Percentiles rank a stretch among this genome's conserved stretches.
Conservation (phyloP, 2,329 filamentous ascomycete species). For the Penicillium sp. region DNA sequence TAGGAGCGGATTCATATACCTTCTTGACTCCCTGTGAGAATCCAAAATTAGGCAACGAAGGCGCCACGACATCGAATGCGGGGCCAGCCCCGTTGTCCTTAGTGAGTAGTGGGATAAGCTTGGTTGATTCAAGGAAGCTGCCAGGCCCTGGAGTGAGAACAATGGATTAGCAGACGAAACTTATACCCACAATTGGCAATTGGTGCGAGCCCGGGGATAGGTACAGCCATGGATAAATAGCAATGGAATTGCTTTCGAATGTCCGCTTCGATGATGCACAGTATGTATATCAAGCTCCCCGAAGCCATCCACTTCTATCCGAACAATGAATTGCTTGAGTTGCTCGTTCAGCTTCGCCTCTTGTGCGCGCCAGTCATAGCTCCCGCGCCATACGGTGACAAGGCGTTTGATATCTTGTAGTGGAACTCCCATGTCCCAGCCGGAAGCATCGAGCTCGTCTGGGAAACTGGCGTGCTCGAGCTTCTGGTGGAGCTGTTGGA, state of each 20-base stretch:
- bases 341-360: constrained; percentile 57
- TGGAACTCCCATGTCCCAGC: constrained; percentile 59
- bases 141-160: constrained; percentile 51
- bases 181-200: constrained; percentile 10
- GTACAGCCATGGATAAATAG: constrained; percentile 64
- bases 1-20: constrained; percentile 11
- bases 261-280: constrained; percentile 55
- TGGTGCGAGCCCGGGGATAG: constrained; percentile 4
- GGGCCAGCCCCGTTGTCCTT: constrained; percentile 36
- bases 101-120: constrained; percentile 47
- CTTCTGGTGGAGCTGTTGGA: constrained; percentile 55
- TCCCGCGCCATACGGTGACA: constrained; percentile 53
- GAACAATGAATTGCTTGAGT: constrained; percentile 57
- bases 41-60: constrained; percentile 55
- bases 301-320: constrained; percentile 56
- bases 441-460: constrained; percentile 52
- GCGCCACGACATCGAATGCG: constrained; percentile 53
- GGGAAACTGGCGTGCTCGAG: constrained; percentile 54
- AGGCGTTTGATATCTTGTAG: constrained; percentile 55
- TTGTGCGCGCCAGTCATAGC: constrained; percentile 58
- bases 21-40: constrained; percentile 48
- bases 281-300: constrained; percentile 61
- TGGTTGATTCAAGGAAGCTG: constrained; percentile 57
- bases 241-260: constrained; percentile 57
- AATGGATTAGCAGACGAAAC: neutral